Evolutionary conservation across 352 stramenopile genomes (phyloP), one percentile per base, ranked within the genome.

Genomic region (Globisporangium spinosum): DNA sequence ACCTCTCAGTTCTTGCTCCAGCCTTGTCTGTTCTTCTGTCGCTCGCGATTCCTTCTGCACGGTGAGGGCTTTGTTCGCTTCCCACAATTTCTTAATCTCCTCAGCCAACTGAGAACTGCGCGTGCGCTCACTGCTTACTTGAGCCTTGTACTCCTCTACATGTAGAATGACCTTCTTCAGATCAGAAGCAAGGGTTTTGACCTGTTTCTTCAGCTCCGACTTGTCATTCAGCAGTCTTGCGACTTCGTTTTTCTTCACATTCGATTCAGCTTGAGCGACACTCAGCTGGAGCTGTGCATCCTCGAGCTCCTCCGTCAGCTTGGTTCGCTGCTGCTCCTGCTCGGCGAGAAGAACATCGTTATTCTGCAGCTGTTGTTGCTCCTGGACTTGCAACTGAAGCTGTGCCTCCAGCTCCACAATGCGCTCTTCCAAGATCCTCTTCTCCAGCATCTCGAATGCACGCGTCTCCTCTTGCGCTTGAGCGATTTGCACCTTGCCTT

Each of bases 211-310:
- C 3, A 91, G 65, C 54, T 83, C 71, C 55, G 79, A 70, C 49
- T 82, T 80, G 54, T 62, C 70, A 3, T 62, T 57, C 15, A 68
- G 43, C 17, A 76, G 38, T 12, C 32, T 29, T n/a, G 67, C 29
- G 23, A 87, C 55, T 62, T 72, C 69, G 68, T 76, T 82, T 10
- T 73, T 70, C 62, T 83, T 80, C 20, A 78, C 70, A 0, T 57
- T 75, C 15, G 74, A 73, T 15, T 71, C 59, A 0, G 60, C 59
- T 23, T 62, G 59, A n/a, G 55, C 64, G 17, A 65, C 68, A 54
- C 57, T 49, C 2, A 66, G 23, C 23, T 69, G 54, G n/a, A 70
- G 47, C 15, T 67, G 62, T n/a, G 58, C 58, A 15, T n/a, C 59
- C n/a, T 62, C 60, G 2, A 67, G 55, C 1, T 34, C 35, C 6